Conservation (phyloP, 305 asterid species). For the Rubia balearica region DNA sequence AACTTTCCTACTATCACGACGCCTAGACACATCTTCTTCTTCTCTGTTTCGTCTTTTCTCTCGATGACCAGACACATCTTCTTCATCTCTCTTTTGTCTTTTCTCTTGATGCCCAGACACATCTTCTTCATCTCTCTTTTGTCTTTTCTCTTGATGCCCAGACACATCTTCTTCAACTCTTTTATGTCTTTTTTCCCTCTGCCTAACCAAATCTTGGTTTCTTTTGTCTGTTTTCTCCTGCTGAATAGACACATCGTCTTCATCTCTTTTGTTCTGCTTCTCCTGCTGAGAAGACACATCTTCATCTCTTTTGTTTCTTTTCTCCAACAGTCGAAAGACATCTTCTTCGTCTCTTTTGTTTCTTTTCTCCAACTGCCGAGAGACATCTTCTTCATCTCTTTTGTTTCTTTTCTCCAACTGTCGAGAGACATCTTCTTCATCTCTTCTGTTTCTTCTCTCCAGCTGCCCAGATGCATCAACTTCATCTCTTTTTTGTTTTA, state of each 20-base stretch:
- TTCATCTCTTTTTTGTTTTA: slow-evolving; percentile 45
- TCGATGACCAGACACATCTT: not conserved
- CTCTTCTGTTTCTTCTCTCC: not conserved
- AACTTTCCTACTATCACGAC: slow-evolving; percentile 27
- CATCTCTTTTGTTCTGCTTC: slow-evolving; percentile 18
- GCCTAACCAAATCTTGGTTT: slow-evolving; percentile 37
- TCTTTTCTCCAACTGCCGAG: not conserved
- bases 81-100: slow-evolving; percentile 21
- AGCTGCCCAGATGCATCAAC: slow-evolving; percentile 16
- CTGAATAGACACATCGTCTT: not conserved
- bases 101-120: slow-evolving; percentile 17
- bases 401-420: slow-evolving; percentile 39
- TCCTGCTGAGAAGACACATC: slow-evolving; percentile 11
- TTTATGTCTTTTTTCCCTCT: slow-evolving; percentile 39
- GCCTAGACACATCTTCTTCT: not conserved
- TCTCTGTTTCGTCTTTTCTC: slow-evolving; percentile 28
- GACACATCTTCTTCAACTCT: slow-evolving; percentile 3
- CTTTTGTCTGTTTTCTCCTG: slow-evolving; percentile 34
- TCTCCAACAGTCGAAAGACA: not conserved
- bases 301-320: not conserved
- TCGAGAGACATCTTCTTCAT: slow-evolving; percentile 32
- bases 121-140: slow-evolving; percentile 14
- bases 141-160: slow-evolving; percentile 23
- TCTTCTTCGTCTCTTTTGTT: not conserved
- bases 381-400: slow-evolving; percentile 28